Conservation (phyloP, 352 stramenopile genomes). For the Phytophthora nicotianae region DNA sequence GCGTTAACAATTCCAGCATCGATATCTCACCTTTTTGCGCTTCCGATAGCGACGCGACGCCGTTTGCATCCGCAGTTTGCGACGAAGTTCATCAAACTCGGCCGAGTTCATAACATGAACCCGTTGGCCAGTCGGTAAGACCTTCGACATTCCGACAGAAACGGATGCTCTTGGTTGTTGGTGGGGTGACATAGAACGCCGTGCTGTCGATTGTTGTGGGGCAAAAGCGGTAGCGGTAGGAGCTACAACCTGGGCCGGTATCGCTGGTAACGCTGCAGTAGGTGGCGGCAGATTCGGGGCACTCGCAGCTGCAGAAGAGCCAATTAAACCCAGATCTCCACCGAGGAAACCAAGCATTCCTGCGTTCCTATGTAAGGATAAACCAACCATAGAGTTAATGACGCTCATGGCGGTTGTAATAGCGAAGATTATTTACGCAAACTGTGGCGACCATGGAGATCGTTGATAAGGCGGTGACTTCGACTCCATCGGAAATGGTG, state of each 20-base stretch:
- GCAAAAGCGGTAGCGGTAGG: neutral
- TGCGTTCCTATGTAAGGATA: slow-evolving; percentile 1
- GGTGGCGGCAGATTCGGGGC: neutral
- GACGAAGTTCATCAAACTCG: slow-evolving; percentile 37
- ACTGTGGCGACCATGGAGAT: slow-evolving; percentile 2
- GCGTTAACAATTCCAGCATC: neutral
- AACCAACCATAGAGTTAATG: neutral
- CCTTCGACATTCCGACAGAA: neutral
- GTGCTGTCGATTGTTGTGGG: neutral
- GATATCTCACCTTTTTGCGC: slow-evolving; percentile 37
- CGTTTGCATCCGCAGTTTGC: slow-evolving; percentile 40
- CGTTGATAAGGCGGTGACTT: neutral
- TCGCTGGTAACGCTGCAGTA: neutral
- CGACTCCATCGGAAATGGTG: neutral
- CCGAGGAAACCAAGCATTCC: neutral
- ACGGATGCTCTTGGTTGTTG: slow-evolving; percentile 1
- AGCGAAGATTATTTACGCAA: neutral
- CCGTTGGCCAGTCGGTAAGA: slow-evolving; percentile 20
- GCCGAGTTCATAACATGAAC: slow-evolving; percentile 26
- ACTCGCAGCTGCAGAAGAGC: neutral
- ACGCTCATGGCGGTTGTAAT: neutral
- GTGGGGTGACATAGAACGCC: neutral
- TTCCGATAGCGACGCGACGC: slow-evolving; percentile 41
- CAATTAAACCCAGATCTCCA: neutral
- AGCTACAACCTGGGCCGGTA: neutral